Evolutionary conservation across 1,284 basidiomycete genomes (phyloP).

Genomic region (Lignosus rhinocerotis): DNA sequence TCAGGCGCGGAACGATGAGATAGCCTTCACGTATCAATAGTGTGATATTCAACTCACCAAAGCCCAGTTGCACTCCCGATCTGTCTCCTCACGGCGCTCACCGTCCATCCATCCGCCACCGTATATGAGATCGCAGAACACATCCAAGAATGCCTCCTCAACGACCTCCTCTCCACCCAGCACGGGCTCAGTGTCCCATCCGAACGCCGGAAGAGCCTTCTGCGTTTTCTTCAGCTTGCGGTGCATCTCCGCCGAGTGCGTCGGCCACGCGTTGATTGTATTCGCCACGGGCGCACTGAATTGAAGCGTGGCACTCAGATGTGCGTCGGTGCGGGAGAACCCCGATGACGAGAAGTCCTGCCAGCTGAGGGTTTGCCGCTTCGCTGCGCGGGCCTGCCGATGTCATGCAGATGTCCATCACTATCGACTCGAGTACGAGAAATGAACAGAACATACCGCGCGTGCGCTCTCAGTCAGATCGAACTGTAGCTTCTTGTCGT

Average conservation of each 20-base stretch:
- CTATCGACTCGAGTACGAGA: not conserved
- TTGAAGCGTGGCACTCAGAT: conserved; percentile 76
- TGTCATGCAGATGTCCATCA: not conserved
- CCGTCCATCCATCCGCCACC: conserved; percentile 80
- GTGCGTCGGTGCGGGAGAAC: conserved; percentile 74
- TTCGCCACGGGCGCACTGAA: conserved; percentile 71
- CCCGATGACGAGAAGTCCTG: conserved; percentile 82
- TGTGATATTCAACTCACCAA: conserved; percentile 54
- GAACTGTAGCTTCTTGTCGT: conserved; percentile 78
- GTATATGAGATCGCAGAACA: conserved; percentile 83
- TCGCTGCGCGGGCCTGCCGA: conserved; percentile 62
- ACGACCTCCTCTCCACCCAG: conserved; percentile 72
- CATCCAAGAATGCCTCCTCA: conserved; percentile 86
- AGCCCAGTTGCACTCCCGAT: conserved; percentile 89
- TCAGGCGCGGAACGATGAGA: conserved; percentile 1
- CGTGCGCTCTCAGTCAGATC: conserved; percentile 86
- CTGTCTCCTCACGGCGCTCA: conserved; percentile 70
- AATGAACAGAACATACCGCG: conserved; percentile 48
- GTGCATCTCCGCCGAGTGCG: conserved; percentile 69
- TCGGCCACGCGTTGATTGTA: conserved; percentile 70
- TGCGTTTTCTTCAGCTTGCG: conserved; percentile 83
- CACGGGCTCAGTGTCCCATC: conserved; percentile 83
- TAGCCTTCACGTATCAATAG: not conserved
- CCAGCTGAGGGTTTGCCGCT: conserved; percentile 83
- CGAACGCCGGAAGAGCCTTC: conserved; percentile 76